phyloP scores from a whole-genome alignment of 306 rosid species.

The Betula pendula region DNA sequence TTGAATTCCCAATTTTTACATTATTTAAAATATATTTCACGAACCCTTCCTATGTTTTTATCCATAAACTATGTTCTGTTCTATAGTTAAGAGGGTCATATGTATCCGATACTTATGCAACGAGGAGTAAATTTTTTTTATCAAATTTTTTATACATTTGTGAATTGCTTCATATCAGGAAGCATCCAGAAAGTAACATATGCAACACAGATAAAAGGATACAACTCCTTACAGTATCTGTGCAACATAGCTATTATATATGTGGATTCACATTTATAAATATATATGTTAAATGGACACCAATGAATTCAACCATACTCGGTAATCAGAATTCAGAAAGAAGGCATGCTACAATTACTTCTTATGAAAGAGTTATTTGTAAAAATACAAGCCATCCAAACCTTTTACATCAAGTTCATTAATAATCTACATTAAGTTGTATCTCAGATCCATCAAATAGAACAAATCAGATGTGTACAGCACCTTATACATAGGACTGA shows the following conservation, averaged over 20 bases:
- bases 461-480: slow-evolving; percentile 14
- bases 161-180: not conserved
- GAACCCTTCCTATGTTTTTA: not conserved
- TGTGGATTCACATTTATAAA: not conserved
- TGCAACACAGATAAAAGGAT: not conserved
- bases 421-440: slow-evolving; percentile 3
- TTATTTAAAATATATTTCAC: not conserved
- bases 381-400: not conserved
- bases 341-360: not conserved
- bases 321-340: not conserved
- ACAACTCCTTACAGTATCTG: not conserved
- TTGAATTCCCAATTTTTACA: not conserved
- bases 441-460: not conserved
- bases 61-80: not conserved
- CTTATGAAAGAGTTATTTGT: not conserved
- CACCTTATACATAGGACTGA: slow-evolving; percentile 13
- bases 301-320: not conserved
- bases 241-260: not conserved
- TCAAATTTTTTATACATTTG: not conserved
- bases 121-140: not conserved
- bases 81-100: not conserved
- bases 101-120: not conserved
- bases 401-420: not conserved
- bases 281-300: not conserved
- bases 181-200: not conserved